These are phyloP conservation scores for Ulota crispa DNA, from an alignment of 225 moss, liverwort and hornwort genomes.

Conservation along the genomic window DNA sequence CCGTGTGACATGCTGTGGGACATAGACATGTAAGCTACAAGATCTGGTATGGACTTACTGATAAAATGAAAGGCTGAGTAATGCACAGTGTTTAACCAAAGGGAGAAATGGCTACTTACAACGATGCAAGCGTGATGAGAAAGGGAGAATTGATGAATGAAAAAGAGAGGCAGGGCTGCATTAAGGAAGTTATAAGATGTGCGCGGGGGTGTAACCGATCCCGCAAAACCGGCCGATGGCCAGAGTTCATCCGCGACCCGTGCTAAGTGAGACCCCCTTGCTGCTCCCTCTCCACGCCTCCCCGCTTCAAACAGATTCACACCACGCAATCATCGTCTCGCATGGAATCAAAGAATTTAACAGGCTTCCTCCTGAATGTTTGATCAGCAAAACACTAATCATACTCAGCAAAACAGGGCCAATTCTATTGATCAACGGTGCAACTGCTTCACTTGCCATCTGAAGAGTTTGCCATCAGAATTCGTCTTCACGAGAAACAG, in stretches of 20 bases:
- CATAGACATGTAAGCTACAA: background rate
- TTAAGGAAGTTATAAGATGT: conserved; percentile 36
- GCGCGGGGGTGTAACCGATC: conserved; percentile 39
- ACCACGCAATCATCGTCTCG: conserved; percentile 14
- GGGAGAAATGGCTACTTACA: too few relatives aligned
- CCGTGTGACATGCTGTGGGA: background rate
- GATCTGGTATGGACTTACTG: background rate
- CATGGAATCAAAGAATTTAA: background rate
- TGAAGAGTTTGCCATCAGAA: background rate
- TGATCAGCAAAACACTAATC: too few relatives aligned
- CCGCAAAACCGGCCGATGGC: conserved; percentile 35
- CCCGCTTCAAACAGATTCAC: conserved; percentile 16
- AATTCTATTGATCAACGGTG: background rate
- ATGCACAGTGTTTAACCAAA: too few relatives aligned
- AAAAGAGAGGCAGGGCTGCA: background rate
- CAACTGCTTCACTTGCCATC: background rate
- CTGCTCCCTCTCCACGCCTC: conserved; percentile 23
- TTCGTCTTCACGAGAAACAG: background rate
- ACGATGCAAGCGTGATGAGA: background rate
- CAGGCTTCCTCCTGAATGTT: background rate
- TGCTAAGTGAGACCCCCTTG: conserved; percentile 29
- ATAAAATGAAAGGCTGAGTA: too few relatives aligned
- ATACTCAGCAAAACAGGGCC: background rate
- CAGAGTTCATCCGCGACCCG: conserved; percentile 25
- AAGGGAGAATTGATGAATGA: conserved; percentile 11